Percentiles rank a stretch among this genome's conserved stretches.
Evolutionary conservation across 768 basidiomycete genomes (phyloP).

Genomic region (Imleria badia): DNA sequence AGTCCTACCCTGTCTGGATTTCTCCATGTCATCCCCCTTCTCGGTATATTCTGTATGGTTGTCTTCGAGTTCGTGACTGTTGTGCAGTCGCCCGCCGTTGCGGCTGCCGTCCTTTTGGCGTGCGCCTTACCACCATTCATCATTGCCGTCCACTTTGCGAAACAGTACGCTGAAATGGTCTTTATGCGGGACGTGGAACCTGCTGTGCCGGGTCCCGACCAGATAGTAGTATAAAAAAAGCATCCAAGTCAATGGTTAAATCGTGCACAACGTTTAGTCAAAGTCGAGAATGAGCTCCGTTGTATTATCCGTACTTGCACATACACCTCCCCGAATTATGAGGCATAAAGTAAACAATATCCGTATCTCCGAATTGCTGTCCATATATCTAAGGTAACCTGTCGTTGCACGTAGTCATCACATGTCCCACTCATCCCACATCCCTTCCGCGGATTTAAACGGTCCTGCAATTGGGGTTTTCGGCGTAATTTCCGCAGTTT

Average conservation of each 20-base stretch:
- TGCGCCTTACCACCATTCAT: constrained; percentile 24
- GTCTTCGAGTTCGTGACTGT: constrained; percentile 14
- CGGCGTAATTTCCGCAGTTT: constrained; percentile 59
- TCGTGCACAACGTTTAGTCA: neutral
- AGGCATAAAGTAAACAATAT: constrained; percentile 15
- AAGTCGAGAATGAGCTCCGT: neutral
- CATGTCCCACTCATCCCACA: constrained; percentile 82
- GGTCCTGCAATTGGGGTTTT: constrained; percentile 29
- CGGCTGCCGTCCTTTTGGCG: constrained; percentile 16
- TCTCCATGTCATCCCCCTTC: constrained; percentile 26
- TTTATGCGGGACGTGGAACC: neutral
- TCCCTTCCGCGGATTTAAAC: constrained; percentile 17
- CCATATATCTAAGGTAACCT: neutral
- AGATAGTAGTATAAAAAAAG: neutral
- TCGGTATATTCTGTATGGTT: constrained; percentile 26
- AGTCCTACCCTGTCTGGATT: constrained; percentile 11
- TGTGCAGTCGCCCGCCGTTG: constrained; percentile 24
- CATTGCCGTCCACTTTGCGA: constrained; percentile 4
- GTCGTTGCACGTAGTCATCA: constrained; percentile 13
- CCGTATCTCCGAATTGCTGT: neutral
- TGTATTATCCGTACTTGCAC: constrained; percentile 12
- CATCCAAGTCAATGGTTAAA: neutral
- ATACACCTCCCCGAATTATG: constrained; percentile 15
- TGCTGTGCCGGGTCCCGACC: neutral
- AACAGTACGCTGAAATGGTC: constrained; percentile 5